Evolutionary conservation across 768 basidiomycete species (phyloP).

Genomic region (Amanita pseudoporphyria): DNA sequence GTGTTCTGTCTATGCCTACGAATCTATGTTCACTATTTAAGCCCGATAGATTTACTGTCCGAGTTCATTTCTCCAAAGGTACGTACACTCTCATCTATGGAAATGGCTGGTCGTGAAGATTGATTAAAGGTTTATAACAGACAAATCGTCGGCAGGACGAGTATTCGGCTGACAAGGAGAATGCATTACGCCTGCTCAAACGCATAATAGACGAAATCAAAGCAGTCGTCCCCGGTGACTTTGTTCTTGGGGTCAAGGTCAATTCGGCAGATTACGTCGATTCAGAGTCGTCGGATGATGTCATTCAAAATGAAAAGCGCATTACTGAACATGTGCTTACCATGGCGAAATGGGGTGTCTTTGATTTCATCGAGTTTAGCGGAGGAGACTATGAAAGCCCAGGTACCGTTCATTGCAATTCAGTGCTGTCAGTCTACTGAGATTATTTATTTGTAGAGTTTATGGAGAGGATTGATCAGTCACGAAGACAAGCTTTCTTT

Average conservation of each 20-base stretch:
- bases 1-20: constrained; percentile 18
- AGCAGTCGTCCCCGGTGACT: constrained; percentile 38
- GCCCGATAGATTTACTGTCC: background rate
- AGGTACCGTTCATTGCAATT: constrained; percentile 28
- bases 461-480: constrained; percentile 19
- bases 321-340: constrained; percentile 52
- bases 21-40: background rate
- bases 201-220: constrained; percentile 51
- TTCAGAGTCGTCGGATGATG: constrained; percentile 12
- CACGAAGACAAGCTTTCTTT: constrained; percentile 65
- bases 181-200: constrained; percentile 48
- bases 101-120: background rate
- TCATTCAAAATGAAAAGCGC: constrained; percentile 24
- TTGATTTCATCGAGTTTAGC: constrained; percentile 85
- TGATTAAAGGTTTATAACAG: constrained; percentile 10
- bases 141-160: constrained; percentile 49
- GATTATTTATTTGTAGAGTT: constrained; percentile 29
- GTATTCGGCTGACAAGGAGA: constrained; percentile 34
- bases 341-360: constrained; percentile 50
- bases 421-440: background rate
- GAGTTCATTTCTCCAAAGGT: constrained; percentile 3
- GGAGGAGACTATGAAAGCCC: constrained; percentile 82
- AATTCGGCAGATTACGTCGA: constrained; percentile 69
- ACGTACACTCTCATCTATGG: background rate
- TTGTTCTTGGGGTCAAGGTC: constrained; percentile 71